A percentile compares a stretch with the other conserved stretches of the same genome.
phyloP scores from a whole-genome alignment of 192 early-diverging fungal genomes.

The Powellomyces hirtus region DNA sequence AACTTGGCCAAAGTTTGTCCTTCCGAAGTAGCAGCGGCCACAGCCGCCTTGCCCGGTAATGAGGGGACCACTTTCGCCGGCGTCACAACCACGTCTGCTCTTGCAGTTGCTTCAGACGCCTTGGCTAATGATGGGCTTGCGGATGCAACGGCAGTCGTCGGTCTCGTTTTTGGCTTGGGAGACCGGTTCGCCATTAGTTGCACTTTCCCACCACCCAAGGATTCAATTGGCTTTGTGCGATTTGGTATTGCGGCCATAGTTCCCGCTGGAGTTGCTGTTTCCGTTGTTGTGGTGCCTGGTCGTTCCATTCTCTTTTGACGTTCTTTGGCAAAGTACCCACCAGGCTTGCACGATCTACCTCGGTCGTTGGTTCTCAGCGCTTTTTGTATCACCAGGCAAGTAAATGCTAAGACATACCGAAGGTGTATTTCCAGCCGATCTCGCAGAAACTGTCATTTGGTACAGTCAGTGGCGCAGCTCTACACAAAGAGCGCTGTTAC shows the following conservation, averaged over 20 bases:
- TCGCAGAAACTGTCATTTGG: slow-evolving; percentile 14
- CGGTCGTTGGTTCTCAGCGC: too few relatives aligned
- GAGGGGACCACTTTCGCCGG: not conserved
- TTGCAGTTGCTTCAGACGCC: not conserved
- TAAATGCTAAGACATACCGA: not conserved
- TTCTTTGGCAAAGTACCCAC: slow-evolving; percentile 29
- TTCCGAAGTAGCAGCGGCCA: not conserved
- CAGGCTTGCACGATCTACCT: slow-evolving; percentile 21
- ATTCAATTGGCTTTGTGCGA: not conserved
- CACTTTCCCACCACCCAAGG: slow-evolving; percentile 11
- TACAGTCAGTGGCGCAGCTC: not conserved
- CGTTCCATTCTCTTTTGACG: slow-evolving; percentile 3
- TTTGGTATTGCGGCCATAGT: not conserved
- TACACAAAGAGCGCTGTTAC: too few relatives aligned
- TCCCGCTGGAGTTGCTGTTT: too few relatives aligned
- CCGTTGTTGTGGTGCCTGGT: not conserved
- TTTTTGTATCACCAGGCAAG: not conserved
- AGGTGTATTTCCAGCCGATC: slow-evolving; percentile 30
- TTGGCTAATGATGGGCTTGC: not conserved
- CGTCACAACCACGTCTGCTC: not conserved
- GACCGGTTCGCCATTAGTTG: not conserved
- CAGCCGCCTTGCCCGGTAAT: not conserved
- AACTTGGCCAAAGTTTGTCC: slow-evolving; percentile 12
- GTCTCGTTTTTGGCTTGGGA: not conserved
- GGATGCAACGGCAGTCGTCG: not conserved